Evolutionary conservation across 306 rosid genomes (phyloP).

Genomic region (Cicer arietinum): DNA sequence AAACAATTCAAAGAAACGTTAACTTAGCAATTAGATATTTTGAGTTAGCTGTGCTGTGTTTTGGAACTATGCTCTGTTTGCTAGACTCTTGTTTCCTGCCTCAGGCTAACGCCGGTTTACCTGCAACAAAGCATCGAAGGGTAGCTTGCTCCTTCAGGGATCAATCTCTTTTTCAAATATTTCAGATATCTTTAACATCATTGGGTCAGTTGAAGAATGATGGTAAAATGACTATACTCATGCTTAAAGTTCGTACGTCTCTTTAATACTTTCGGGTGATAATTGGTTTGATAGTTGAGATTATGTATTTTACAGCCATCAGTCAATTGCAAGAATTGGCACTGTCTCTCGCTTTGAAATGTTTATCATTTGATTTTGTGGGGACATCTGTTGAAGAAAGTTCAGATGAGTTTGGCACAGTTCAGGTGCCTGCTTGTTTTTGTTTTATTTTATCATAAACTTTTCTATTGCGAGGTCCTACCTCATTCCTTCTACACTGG

Average conservation of each 20-base stretch:
- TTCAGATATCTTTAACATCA: slow-evolving; percentile 94
- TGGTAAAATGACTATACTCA: slow-evolving; percentile 57
- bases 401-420: slow-evolving; percentile 98
- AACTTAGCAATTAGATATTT: background rate
- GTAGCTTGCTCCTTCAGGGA: slow-evolving; percentile 97
- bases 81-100: slow-evolving; percentile 38
- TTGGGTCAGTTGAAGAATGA: slow-evolving; percentile 85
- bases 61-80: slow-evolving; percentile 33
- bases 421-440: slow-evolving; percentile 69
- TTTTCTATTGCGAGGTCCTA: slow-evolving; percentile 38
- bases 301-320: slow-evolving; percentile 61
- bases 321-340: slow-evolving; percentile 96
- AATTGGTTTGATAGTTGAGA: slow-evolving; percentile 40
- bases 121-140: slow-evolving; percentile 97
- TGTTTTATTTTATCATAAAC: slow-evolving; percentile 16
- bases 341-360: slow-evolving; percentile 90
- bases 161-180: slow-evolving; percentile 84
- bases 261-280: slow-evolving; percentile 25
- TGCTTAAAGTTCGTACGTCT: slow-evolving; percentile 7
- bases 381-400: slow-evolving; percentile 99
- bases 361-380: slow-evolving; percentile 96
- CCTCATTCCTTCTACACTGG: slow-evolving; percentile 31
- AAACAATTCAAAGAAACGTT: slow-evolving; percentile 15
- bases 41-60: background rate
- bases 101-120: slow-evolving; percentile 88